Conservation (phyloP, 1,139 yeast species). For the Debaryomycetaceae sp. region DNA sequence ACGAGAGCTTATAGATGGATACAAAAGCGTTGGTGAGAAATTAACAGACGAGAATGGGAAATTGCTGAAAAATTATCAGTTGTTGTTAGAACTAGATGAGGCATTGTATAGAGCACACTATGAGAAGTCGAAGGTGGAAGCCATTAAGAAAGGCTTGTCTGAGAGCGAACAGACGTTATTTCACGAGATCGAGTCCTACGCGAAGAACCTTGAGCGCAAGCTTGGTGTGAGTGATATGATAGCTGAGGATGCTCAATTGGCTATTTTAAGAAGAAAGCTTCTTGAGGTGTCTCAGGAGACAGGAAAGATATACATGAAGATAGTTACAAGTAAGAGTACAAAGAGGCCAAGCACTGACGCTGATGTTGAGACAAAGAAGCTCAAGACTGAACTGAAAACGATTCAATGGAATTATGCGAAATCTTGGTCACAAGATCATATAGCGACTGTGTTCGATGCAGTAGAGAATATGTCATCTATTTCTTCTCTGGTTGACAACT, state of each 20-base stretch:
- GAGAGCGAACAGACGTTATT: constrained; percentile 6
- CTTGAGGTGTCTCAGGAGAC: constrained; percentile 31
- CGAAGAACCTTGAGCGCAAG: constrained; percentile 15
- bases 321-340: not conserved
- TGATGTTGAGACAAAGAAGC: not conserved
- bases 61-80: constrained; percentile 13
- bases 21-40: not conserved
- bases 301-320: constrained; percentile 13
- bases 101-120: constrained; percentile 21
- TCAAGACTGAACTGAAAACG: not conserved
- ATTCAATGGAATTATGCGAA: constrained; percentile 3
- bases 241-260: constrained; percentile 18
- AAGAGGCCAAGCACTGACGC: not conserved
- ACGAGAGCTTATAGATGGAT: constrained; percentile 7
- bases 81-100: constrained; percentile 22
- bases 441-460: constrained; percentile 9
- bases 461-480: constrained; percentile 3
- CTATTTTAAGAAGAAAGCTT: constrained; percentile 26
- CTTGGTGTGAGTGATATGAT: constrained; percentile 22
- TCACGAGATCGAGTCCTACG: constrained; percentile 10
- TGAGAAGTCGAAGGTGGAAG: constrained; percentile 12
- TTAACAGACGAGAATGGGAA: constrained; percentile 3
- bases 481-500: not conserved
- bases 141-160: constrained; percentile 5
- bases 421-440: constrained; percentile 10